phyloP scores from a whole-genome alignment of 2,329 filamentous ascomycete genomes.

The Pseudophaeomoniella oleicola region DNA sequence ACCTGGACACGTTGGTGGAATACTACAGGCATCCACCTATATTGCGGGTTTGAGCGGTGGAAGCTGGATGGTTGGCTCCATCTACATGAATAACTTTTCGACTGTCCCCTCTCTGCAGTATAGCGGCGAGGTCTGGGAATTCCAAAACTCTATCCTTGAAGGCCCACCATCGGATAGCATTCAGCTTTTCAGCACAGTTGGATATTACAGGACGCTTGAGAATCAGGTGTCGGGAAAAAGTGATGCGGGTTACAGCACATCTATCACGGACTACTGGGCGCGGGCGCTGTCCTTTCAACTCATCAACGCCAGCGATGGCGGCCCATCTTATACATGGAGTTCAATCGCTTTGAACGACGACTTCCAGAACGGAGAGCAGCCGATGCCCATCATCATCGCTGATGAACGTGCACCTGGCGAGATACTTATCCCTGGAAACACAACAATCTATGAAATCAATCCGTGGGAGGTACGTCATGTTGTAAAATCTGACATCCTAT shows the following conservation, averaged over 20 bases:
- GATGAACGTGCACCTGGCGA: conserved; percentile 53
- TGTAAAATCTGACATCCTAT: too few relatives aligned
- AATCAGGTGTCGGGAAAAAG: conserved; percentile 46
- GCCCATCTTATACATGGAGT: conserved; percentile 66
- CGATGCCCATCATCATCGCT: conserved; percentile 60
- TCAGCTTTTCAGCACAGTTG: conserved; percentile 38
- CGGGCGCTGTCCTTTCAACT: conserved; percentile 77
- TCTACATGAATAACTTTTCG: conserved; percentile 67
- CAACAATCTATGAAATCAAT: conserved; percentile 64
- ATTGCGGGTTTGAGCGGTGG: conserved; percentile 69
- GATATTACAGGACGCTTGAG: conserved; percentile 49
- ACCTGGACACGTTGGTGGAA: conserved; percentile 58
- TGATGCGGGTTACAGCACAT: conserved; percentile 50
- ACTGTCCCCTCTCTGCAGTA: conserved; percentile 43
- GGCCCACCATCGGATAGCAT: conserved; percentile 38
- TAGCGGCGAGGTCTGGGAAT: conserved; percentile 42
- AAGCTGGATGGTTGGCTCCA: conserved; percentile 69
- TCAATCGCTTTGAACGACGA: conserved; percentile 51
- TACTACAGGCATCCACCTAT: conserved; percentile 72
- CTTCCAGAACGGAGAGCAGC: conserved; percentile 50
- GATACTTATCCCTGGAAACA: conserved; percentile 49
- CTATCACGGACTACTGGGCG: conserved; percentile 81
- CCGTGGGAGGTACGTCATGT: conserved; percentile 45
- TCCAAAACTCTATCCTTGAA: conserved; percentile 46
- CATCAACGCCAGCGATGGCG: conserved; percentile 60